A percentile compares a stretch with the other conserved stretches of the same genome.
Conservation (phyloP, 202 grass and related monocot genomes). For the Digitaria exilis region DNA sequence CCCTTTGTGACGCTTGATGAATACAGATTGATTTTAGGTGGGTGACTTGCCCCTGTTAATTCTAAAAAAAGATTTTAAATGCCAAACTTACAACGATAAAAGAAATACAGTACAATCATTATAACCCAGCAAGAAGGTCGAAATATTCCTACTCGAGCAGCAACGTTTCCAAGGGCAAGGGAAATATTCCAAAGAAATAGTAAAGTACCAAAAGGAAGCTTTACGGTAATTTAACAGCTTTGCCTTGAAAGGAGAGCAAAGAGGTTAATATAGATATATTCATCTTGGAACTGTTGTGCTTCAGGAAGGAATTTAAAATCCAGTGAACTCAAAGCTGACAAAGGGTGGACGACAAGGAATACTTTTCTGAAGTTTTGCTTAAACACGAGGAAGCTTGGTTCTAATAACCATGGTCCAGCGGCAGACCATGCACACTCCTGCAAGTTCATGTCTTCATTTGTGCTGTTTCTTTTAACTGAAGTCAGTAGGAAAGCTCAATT, state of each 20-base stretch:
- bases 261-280: slow-evolving; percentile 37
- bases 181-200: slow-evolving; percentile 26
- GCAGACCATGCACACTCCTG: background rate
- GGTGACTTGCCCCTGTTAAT: too few species aligned
- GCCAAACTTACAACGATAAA: background rate
- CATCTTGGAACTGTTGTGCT: slow-evolving; percentile 50
- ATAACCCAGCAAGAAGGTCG: too few species aligned
- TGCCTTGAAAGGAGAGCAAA: slow-evolving; percentile 37
- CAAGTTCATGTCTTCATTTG: background rate
- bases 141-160: background rate
- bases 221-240: slow-evolving; percentile 38
- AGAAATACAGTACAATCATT: too few species aligned
- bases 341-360: slow-evolving; percentile 37
- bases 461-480: too few species aligned
- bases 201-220: slow-evolving; percentile 27
- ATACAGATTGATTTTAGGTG: too few species aligned
- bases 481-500: too few species aligned
- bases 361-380: slow-evolving; percentile 31
- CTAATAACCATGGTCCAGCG: background rate
- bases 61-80: too few species aligned
- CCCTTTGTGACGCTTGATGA: too few species aligned
- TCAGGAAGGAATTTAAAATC: slow-evolving; percentile 40
- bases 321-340: slow-evolving; percentile 42
- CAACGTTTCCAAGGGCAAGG: background rate
- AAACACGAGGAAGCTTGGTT: slow-evolving; percentile 18